These are phyloP conservation scores for Metarhizium sp. DNA, from an alignment of 2,329 filamentous ascomycete genomes.

Conservation along the genomic window DNA sequence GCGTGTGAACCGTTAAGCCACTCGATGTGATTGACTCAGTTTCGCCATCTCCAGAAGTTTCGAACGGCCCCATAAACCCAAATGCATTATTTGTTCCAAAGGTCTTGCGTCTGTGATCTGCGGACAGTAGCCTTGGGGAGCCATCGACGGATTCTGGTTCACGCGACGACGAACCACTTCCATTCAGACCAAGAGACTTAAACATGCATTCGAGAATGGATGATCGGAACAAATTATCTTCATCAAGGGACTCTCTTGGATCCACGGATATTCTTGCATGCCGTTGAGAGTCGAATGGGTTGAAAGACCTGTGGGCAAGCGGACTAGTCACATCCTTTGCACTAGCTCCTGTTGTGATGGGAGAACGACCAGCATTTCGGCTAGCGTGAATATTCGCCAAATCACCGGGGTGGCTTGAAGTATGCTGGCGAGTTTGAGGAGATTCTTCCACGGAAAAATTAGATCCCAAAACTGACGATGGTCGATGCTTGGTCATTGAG, in stretches of 20 bases:
- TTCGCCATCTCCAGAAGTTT: slow-evolving; percentile 66
- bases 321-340: slow-evolving; percentile 31
- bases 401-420: slow-evolving; percentile 60
- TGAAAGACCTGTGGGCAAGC: slow-evolving; percentile 40
- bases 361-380: slow-evolving; percentile 43
- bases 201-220: slow-evolving; percentile 94
- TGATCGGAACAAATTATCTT: slow-evolving; percentile 79
- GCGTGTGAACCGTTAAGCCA: slow-evolving; percentile 49
- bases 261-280: slow-evolving; percentile 45
- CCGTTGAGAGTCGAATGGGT: slow-evolving; percentile 46
- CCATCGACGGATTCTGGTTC: slow-evolving; percentile 70
- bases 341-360: slow-evolving; percentile 10
- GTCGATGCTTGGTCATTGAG: slow-evolving; percentile 41
- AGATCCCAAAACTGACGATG: slow-evolving; percentile 31
- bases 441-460: slow-evolving; percentile 25
- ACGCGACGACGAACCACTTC: slow-evolving; percentile 52
- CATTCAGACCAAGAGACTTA: slow-evolving; percentile 78
- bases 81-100: slow-evolving; percentile 69
- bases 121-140: slow-evolving; percentile 75
- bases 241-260: slow-evolving; percentile 73
- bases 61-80: slow-evolving; percentile 80
- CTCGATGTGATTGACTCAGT: slow-evolving; percentile 75
- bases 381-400: slow-evolving; percentile 68
- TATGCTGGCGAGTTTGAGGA: slow-evolving; percentile 33
- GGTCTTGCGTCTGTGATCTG: slow-evolving; percentile 66